phyloP scores from a whole-genome alignment of 2,329 filamentous ascomycete genomes.

The Bretziella fagacearum region DNA sequence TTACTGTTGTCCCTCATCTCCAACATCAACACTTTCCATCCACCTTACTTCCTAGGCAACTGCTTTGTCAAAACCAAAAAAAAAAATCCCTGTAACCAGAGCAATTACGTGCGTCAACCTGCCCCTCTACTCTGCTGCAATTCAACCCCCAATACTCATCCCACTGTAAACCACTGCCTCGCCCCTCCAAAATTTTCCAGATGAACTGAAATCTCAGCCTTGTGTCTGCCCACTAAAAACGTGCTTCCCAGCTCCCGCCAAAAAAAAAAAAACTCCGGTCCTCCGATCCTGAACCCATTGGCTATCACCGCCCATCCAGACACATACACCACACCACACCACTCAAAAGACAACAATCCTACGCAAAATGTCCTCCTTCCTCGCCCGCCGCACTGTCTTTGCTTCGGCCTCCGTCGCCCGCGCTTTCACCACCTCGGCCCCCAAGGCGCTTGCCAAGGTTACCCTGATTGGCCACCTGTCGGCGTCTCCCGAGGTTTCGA shows the following conservation, averaged over 20 bases:
- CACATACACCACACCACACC: constrained; percentile 7
- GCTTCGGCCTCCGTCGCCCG: constrained; percentile 36
- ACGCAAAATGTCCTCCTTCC: constrained; percentile 28
- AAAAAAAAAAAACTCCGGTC: neutral
- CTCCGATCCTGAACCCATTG: neutral
- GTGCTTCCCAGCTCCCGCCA: neutral
- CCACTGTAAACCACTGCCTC: neutral
- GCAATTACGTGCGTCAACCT: too few relatives aligned
- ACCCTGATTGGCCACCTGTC: constrained; percentile 75
- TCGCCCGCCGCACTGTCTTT: constrained; percentile 34
- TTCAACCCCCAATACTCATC: neutral
- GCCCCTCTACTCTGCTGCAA: too few relatives aligned
- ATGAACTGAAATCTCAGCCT: too few relatives aligned
- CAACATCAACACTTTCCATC: neutral
- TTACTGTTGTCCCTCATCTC: too few relatives aligned
- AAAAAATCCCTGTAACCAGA: neutral
- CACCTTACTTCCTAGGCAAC: neutral
- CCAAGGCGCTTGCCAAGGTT: constrained; percentile 57
- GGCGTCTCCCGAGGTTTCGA: constrained; percentile 55
- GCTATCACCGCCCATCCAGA: constrained; percentile 4
- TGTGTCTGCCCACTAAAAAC: too few relatives aligned
- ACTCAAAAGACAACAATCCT: constrained; percentile 6
- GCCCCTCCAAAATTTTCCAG: neutral
- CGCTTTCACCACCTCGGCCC: constrained; percentile 57
- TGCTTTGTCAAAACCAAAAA: neutral